A percentile compares a stretch with the other conserved stretches of the same genome.
phyloP scores from a whole-genome alignment of 2,329 filamentous ascomycete genomes.

The Sporothrix humicola region DNA sequence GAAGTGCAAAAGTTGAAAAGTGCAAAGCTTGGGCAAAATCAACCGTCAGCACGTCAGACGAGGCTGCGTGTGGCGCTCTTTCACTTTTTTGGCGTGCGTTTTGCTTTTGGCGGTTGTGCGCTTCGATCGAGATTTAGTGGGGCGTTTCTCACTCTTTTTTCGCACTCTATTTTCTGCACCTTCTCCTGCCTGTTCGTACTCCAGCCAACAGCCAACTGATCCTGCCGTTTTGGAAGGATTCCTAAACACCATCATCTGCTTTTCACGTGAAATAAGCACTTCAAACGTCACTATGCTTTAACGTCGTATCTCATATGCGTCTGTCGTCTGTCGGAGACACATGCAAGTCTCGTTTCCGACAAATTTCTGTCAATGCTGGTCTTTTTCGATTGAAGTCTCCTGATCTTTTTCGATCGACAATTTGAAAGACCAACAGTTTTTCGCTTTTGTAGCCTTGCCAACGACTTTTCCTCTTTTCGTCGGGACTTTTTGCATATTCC shows the following conservation, averaged over 20 bases:
- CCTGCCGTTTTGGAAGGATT: no score
- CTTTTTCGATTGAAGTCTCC: no score
- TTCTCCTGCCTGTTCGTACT: neutral
- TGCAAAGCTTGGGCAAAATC: neutral
- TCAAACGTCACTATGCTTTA: neutral
- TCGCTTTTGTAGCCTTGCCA: no score
- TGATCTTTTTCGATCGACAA: no score
- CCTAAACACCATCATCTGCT: no score
- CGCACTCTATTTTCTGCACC: neutral
- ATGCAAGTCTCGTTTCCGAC: neutral
- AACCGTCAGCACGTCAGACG: neutral
- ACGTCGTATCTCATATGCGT: neutral
- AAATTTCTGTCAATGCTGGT: no score
- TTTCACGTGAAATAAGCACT: neutral
- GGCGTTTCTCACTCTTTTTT: neutral
- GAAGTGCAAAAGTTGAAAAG: neutral
- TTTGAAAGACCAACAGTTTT: no score
- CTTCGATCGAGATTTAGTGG: constrained; percentile 18
- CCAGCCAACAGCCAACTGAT: no score
- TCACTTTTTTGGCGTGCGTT: neutral
- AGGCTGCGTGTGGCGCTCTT: neutral
- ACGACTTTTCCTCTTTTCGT: no score
- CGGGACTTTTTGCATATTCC: no score
- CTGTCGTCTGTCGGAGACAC: neutral
- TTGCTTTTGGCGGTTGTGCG: neutral